Evolutionary conservation across 306 rosid genomes (phyloP).

Genomic region (Castanea sativa): DNA sequence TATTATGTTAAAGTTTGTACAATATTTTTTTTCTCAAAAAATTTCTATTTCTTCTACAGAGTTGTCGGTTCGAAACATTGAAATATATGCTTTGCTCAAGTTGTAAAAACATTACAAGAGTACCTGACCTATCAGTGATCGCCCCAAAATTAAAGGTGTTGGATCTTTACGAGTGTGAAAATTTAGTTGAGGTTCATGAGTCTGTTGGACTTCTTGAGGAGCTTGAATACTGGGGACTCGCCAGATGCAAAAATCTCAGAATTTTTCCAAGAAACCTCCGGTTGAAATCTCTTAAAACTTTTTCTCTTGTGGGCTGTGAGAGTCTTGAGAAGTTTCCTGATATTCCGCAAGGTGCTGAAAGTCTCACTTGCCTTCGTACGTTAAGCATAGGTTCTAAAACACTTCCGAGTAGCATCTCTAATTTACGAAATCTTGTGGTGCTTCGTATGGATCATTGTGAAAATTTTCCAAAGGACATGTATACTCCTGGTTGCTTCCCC

Average conservation of each 20-base stretch:
- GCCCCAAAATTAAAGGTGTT: conserved; percentile 21
- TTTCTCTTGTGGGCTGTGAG: conserved; percentile 4
- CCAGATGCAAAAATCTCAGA: conserved; percentile 12
- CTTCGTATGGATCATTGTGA: conserved; percentile 19
- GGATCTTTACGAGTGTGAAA: background rate
- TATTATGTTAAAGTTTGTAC: too few species aligned
- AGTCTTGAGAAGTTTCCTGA: conserved; percentile 11
- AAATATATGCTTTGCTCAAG: conserved; percentile 8
- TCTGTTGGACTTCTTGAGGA: conserved; percentile 30
- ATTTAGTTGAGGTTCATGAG: conserved; percentile 28
- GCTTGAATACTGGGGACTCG: conserved; percentile 7
- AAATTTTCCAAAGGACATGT: conserved; percentile 13
- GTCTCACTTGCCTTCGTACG: too few species aligned
- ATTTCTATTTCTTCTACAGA: background rate
- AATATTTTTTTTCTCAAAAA: too few species aligned
- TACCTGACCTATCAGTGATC: conserved; percentile 22
- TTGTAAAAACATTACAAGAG: conserved; percentile 9
- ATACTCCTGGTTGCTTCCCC: conserved; percentile 10
- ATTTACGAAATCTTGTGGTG: conserved; percentile 22
- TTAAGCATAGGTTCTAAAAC: too few species aligned
- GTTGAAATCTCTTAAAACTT: conserved; percentile 16
- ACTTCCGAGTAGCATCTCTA: conserved; percentile 9
- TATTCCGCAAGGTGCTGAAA: too few species aligned
- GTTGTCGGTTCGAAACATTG: conserved; percentile 5
- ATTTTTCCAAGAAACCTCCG: conserved; percentile 8